Base-by-base conservation (phyloP, 208 protist species). In the Leishmania turanica region DNA sequence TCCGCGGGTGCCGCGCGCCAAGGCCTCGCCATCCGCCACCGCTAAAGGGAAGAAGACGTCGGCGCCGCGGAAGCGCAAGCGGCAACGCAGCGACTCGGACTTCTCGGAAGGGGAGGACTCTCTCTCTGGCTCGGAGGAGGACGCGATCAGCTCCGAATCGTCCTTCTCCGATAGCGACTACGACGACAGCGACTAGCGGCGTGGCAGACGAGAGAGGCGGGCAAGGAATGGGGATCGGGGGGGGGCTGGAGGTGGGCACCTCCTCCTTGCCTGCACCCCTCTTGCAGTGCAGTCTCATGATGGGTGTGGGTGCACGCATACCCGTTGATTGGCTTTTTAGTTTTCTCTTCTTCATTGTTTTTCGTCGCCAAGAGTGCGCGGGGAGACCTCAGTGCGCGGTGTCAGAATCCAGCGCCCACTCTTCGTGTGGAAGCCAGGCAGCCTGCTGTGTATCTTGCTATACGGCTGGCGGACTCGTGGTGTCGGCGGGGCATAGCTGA, bases 51-150 rank as follows among this genome's bases (percentile, higher is more conserved):
- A 83, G 79, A 88, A 77, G 66, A 64, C 81, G 58, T 73, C 84
- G 77, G 79, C 79, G 62, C 51, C 83, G 83, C 42, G 27, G 56
- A 60, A 80, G 79, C 80, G 82, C 27, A 80, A 84, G 70, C 78
- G 74, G 19, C 80, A 66, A 54, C 78, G 86, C 73, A n/a, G 83
- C 64, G 73, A 81, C 65, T 81, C 60, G n/a, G 71, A 84, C 54
- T 82, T 80, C 8, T 83, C 83, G 37, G 78, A 86, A 13, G 83
- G 85, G 27, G 73, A 85, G 3, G 82, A 85, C 17, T 79, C 80
- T 37, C 19, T 54, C 40, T 84, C 64, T 56, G 80, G 76, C 21
- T 53, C 53, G 40, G 80, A 90, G 6, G 80, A 83, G n/a, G 75
- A 89, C 6, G 79, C 80, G 21, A 49, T 74, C 78, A 79, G 54